phyloP scores from a whole-genome alignment of 1,284 basidiomycete genomes.

The Ceratobasidium sp. region DNA sequence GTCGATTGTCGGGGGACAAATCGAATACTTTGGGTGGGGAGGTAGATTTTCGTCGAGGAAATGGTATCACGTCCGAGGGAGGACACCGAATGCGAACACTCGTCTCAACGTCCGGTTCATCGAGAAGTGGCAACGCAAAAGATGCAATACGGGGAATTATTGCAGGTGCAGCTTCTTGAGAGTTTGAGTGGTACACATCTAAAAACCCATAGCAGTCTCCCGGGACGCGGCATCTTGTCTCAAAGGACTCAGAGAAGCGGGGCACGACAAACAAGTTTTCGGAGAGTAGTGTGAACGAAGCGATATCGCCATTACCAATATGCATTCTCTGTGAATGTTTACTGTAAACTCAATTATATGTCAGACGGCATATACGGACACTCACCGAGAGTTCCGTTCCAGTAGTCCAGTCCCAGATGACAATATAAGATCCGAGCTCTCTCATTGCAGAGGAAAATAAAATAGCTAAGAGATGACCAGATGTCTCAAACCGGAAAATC shows the following conservation, averaged over 20 bases:
- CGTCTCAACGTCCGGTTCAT: neutral
- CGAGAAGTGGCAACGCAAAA: conserved; percentile 1
- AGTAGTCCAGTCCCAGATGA: conserved; percentile 35
- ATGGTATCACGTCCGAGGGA: conserved; percentile 16
- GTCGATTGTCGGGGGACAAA: conserved; percentile 8
- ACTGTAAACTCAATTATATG: too few relatives aligned
- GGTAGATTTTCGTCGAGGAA: neutral
- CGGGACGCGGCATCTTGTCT: neutral
- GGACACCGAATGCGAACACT: neutral
- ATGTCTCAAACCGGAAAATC: conserved; percentile 17
- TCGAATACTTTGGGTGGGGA: neutral
- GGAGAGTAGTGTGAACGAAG: conserved; percentile 29
- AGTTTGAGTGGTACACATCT: conserved; percentile 9
- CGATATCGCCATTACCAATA: neutral
- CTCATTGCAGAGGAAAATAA: too few relatives aligned
- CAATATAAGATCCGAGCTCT: conserved; percentile 20
- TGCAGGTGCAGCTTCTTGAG: neutral
- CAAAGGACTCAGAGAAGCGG: neutral
- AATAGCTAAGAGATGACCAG: conserved; percentile 22
- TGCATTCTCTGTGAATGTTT: too few relatives aligned
- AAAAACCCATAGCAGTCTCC: neutral
- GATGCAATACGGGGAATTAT: conserved; percentile 13
- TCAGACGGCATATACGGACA: too few relatives aligned
- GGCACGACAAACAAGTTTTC: conserved; percentile 17
- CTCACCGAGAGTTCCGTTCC: neutral